Base-by-base conservation (phyloP, 176 grass and related monocot genomes). In the Guadua angustifolia region DNA sequence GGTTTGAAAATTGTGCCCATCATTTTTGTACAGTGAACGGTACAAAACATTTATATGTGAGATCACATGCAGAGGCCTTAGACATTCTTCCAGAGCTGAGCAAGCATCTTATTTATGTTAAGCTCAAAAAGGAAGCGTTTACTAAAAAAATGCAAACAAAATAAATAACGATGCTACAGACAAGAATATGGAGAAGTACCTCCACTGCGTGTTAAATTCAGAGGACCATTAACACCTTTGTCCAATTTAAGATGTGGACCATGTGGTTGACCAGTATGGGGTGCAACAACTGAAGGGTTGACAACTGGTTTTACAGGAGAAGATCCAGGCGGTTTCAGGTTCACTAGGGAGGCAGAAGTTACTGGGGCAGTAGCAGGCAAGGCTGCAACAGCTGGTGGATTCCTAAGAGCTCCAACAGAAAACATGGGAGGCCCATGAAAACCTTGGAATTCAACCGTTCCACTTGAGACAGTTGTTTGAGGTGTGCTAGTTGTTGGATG, bases 371-470 rank as follows among this genome's bases (percentile, higher is more conserved):
- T 77, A 46, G 85, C 45, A 86, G 89, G 72, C 57, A 65, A 50
- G 69, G 76, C 21, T 52, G 86, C 42, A 71, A 73, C 36, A 53
- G 53, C 11, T 79, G 80, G 71, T 22, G 65, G 21, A 61, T 65
- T 79, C 66, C 78, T 85, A 86, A 40, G 81, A 79, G 52, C 77
- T 86, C 85, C 86, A 53, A 55, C 70, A 74, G 76, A 57, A 70
- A 90, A 84, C 83, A 75, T 88, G 50, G 90, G 79, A 82, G 93
- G 53, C 60, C 79, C 93, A 82, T 90, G 80, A 9, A 79, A 79
- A 86, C 78, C 84, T 78, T 81, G 89, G 67, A 82, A 85, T 40
- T 85, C 89, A 77, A 82, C 47, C 38, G 24, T 87, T 80, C 75
- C 80, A 84, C 45, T 87, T 60, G 69, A 87, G 13, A 47, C 76